A percentile compares a stretch with the other conserved stretches of the same genome.
These are phyloP conservation scores for Plasmodium ovale DNA, from an alignment of 169 alveolate genomes.

Conservation along the genomic window DNA sequence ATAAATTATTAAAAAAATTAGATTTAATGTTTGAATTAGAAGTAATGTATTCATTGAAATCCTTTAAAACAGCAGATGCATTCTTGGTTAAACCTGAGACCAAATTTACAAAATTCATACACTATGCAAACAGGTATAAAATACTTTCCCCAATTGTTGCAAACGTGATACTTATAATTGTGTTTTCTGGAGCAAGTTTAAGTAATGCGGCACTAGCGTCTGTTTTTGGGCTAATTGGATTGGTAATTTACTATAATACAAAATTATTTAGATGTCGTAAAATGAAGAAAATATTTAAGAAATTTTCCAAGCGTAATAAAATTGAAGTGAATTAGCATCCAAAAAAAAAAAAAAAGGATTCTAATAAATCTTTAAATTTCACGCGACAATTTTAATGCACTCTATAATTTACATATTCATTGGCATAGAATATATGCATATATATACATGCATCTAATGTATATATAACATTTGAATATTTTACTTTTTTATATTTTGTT, in stretches of 20 bases:
- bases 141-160: neutral
- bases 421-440: no score
- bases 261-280: constrained; percentile 15
- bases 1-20: neutral
- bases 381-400: no score
- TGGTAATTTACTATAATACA: neutral
- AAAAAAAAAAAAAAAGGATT: no score
- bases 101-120: neutral
- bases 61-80: neutral
- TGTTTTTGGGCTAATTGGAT: neutral
- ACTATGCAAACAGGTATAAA: neutral
- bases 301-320: neutral
- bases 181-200: neutral
- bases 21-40: constrained; percentile 23
- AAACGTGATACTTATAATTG: no score
- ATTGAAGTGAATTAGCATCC: neutral
- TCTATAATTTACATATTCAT: no score
- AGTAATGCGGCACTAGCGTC: neutral
- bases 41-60: neutral
- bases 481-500: no score
- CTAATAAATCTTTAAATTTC: no score
- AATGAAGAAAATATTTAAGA: neutral
- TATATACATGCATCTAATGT: no score
- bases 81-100: constrained; percentile 12
- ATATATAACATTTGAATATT: no score